Percentiles rank a stretch among this genome's conserved stretches.
phyloP scores from a whole-genome alignment of 176 grass and related monocot genomes.

The Oropetium thomaeum region DNA sequence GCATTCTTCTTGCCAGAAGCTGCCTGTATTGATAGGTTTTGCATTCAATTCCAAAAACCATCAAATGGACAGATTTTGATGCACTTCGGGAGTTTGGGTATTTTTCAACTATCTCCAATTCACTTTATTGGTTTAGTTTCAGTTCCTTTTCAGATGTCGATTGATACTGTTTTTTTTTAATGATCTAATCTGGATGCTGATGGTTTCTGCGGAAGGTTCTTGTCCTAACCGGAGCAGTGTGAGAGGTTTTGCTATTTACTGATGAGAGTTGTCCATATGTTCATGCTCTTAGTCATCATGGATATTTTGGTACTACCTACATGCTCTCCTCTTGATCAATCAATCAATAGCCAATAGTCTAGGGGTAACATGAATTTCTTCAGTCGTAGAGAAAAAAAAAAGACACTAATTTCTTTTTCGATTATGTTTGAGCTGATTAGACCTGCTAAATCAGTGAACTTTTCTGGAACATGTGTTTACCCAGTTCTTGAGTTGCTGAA shows the following conservation, averaged over 20 bases:
- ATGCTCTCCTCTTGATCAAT: conserved; percentile 33
- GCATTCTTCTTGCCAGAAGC: conserved; percentile 7
- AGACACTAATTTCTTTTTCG: not conserved
- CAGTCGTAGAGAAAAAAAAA: not conserved
- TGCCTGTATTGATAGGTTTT: not conserved
- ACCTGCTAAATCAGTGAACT: conserved; percentile 32
- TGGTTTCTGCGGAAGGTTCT: conserved; percentile 16
- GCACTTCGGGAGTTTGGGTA: conserved; percentile 30
- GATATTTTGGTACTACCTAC: conserved; percentile 51
- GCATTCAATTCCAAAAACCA: not conserved
- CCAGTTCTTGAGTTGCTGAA: conserved; percentile 31
- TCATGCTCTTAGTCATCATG: conserved; percentile 42
- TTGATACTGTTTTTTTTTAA: conserved; percentile 14
- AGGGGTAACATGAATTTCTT: conserved; percentile 39
- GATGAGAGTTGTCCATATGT: conserved; percentile 28
- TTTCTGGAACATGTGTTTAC: conserved; percentile 37
- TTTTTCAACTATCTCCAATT: not conserved
- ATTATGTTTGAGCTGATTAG: conserved; percentile 9
- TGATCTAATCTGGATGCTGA: not conserved
- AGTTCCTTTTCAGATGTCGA: not conserved
- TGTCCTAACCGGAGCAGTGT: not conserved
- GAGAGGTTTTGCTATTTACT: conserved; percentile 23
- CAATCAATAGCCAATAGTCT: conserved; percentile 40
- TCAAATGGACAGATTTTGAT: conserved; percentile 28
- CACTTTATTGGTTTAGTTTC: not conserved